Evolutionary conservation across 1,284 basidiomycete genomes (phyloP).

Genomic region (Dichomitus squalens): DNA sequence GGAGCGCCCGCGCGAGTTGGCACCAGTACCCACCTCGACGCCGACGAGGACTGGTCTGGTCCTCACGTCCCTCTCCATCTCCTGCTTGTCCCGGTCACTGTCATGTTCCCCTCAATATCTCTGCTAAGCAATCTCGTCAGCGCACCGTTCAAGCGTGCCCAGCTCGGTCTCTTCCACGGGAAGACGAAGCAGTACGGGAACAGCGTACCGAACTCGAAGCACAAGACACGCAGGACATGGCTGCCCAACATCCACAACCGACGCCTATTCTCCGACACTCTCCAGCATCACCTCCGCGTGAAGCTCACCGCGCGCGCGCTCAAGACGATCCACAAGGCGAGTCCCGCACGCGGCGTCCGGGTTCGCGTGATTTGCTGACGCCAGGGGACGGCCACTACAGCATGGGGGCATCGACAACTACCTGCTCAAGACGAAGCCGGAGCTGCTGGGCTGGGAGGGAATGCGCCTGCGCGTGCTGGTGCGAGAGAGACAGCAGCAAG

Average conservation of each 20-base stretch:
- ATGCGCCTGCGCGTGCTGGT: constrained; percentile 70
- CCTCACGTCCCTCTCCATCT: not conserved
- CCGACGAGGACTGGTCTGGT: no score
- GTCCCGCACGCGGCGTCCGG: constrained; percentile 13
- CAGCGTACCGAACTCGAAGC: constrained; percentile 89
- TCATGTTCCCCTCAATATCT: constrained; percentile 41
- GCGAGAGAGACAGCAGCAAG: constrained; percentile 27
- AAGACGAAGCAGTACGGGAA: constrained; percentile 83
- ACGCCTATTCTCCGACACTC: constrained; percentile 65
- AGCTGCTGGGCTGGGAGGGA: constrained; percentile 72
- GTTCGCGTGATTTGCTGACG: not conserved
- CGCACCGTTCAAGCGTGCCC: constrained; percentile 75
- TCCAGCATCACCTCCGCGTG: constrained; percentile 59
- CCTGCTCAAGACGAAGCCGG: constrained; percentile 64
- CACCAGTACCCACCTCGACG: no score
- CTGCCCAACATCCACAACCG: constrained; percentile 84
- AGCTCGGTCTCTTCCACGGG: constrained; percentile 80
- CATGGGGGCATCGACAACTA: constrained; percentile 83
- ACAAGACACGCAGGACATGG: constrained; percentile 92
- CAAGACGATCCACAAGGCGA: constrained; percentile 79
- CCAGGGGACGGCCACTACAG: constrained; percentile 37
- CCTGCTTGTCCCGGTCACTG: constrained; percentile 1
- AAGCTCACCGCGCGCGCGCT: constrained; percentile 77
- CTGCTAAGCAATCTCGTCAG: constrained; percentile 41
- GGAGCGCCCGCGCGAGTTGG: not conserved